phyloP scores from a whole-genome alignment of 1,139 yeast species.

The Pichia sp. region DNA sequence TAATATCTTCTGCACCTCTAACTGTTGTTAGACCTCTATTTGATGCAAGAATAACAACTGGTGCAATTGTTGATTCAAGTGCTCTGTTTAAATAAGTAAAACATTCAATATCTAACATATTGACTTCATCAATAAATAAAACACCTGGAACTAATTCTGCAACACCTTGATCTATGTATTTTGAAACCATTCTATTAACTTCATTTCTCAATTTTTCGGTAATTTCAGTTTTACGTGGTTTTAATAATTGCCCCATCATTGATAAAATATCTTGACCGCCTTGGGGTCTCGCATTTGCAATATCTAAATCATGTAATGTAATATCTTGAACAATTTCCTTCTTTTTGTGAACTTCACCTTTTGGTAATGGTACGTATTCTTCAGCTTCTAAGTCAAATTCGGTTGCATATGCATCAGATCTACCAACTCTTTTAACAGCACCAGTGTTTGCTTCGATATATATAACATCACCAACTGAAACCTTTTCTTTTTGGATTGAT shows the following conservation, averaged over 20 bases:
- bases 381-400: constrained; percentile 98
- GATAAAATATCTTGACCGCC: constrained; percentile 98
- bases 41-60: constrained; percentile 90
- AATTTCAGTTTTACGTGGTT: constrained; percentile 97
- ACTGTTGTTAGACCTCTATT: constrained; percentile 91
- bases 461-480: constrained; percentile 91
- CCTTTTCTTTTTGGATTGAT: constrained; percentile 91
- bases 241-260: constrained; percentile 97
- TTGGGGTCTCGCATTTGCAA: constrained; percentile 95
- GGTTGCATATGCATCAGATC: constrained; percentile 97
- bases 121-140: constrained; percentile 92
- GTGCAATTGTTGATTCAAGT: constrained; percentile 85
- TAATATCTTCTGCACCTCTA: constrained; percentile 83
- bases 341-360: constrained; percentile 98
- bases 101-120: constrained; percentile 94
- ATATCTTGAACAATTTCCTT: constrained; percentile 98
- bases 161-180: constrained; percentile 95
- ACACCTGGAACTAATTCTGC: constrained; percentile 99
- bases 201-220: constrained; percentile 91
- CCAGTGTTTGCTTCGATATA: constrained; percentile 98
- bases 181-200: constrained; percentile 92
- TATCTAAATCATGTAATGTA: constrained; percentile 90
- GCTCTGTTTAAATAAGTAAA: constrained; percentile 94
- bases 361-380: constrained; percentile 96
- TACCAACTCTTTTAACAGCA: constrained; percentile 93